These are phyloP conservation scores for Sonneratia alba DNA, from an alignment of 345 rosid genomes.

Conservation along the genomic window DNA sequence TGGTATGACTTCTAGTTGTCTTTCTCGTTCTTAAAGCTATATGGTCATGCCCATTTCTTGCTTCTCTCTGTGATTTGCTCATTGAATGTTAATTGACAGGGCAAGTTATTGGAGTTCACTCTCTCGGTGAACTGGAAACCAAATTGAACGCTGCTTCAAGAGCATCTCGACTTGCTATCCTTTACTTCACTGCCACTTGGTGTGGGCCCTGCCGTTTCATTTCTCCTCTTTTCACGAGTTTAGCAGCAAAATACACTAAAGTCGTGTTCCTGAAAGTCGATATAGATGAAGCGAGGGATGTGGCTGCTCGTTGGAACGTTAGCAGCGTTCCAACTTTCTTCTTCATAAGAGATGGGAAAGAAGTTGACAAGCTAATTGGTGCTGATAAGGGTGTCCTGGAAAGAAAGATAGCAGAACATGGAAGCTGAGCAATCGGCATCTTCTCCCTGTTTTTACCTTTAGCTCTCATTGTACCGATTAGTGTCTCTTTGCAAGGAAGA, in stretches of 20 bases:
- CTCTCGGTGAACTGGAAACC: conserved; percentile 53
- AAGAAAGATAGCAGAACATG: conserved; percentile 53
- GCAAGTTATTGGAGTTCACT: conserved; percentile 60
- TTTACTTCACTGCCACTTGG: conserved; percentile 93
- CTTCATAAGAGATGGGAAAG: conserved; percentile 66
- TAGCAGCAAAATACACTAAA: conserved; percentile 59
- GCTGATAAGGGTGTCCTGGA: conserved; percentile 73
- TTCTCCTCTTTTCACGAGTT: conserved; percentile 62
- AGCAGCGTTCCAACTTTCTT: conserved; percentile 70
- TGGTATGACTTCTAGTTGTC: conserved; percentile 27
- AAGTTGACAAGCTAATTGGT: conserved; percentile 78
- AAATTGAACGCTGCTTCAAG: conserved; percentile 56
- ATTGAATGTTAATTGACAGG: conserved; percentile 26
- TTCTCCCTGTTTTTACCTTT: not conserved
- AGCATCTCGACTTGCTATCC: conserved; percentile 59
- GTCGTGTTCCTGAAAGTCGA: conserved; percentile 78
- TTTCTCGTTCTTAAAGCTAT: conserved; percentile 3
- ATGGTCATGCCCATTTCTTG: not conserved
- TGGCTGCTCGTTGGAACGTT: conserved; percentile 55
- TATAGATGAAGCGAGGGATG: conserved; percentile 52
- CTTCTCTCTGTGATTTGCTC: not conserved
- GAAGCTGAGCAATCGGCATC: conserved; percentile 10
- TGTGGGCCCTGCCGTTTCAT: conserved; percentile 89
- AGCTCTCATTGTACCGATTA: not conserved
- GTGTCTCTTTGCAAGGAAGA: not conserved